A percentile compares a stretch with the other conserved stretches of the same genome.
These are phyloP conservation scores for Ricinus communis DNA, from an alignment of 345 rosid genomes.

Conservation along the genomic window DNA sequence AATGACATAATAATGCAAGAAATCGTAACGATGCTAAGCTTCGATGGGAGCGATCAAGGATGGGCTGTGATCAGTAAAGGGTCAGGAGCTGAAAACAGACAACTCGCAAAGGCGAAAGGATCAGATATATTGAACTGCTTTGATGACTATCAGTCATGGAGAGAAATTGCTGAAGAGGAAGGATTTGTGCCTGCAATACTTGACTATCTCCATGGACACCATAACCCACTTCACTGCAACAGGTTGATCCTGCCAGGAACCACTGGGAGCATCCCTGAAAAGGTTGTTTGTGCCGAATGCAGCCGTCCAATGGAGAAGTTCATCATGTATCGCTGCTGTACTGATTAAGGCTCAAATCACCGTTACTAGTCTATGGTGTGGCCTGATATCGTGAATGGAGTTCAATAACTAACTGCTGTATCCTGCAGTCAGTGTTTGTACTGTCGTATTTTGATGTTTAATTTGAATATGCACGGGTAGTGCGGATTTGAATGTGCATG, in stretches of 20 bases:
- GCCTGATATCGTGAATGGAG: too few species aligned
- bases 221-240: conserved; percentile 48
- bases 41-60: conserved; percentile 55
- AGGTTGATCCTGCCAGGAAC: conserved; percentile 50
- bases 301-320: conserved; percentile 54
- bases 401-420: too few species aligned
- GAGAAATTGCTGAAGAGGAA: neutral
- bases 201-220: conserved; percentile 30
- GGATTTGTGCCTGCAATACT: conserved; percentile 49
- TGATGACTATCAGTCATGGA: conserved; percentile 30
- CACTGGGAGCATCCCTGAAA: conserved; percentile 42
- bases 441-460: too few species aligned
- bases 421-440: too few species aligned
- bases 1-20: conserved; percentile 53
- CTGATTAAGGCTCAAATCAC: too few species aligned
- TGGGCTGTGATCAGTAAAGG: conserved; percentile 56
- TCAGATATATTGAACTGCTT: conserved; percentile 26
- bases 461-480: too few species aligned
- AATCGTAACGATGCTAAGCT: conserved; percentile 52
- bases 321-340: conserved; percentile 63
- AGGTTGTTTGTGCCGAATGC: conserved; percentile 60
- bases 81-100: conserved; percentile 6
- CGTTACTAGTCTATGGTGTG: too few species aligned
- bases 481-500: too few species aligned
- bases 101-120: conserved; percentile 45